Base-by-base conservation (phyloP, 2,329 filamentous ascomycete genomes). In the Botrytis hyacinthi region DNA sequence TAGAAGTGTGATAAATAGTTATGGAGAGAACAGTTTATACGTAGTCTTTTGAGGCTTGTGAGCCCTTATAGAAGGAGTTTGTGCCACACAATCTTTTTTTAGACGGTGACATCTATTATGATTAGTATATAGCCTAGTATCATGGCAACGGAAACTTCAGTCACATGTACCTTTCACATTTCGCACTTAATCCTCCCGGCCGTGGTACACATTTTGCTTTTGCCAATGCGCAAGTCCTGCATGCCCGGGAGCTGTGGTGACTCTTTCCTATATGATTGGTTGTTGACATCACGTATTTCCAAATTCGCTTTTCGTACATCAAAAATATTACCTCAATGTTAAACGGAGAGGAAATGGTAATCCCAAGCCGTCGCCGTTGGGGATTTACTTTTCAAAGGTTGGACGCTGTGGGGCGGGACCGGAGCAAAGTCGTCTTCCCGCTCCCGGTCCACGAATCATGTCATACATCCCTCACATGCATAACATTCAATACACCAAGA, bases 111-210 rank as follows among this genome's bases (percentile, higher is more conserved):
- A 72, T 68, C 71, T 72, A 51, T n/a, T 20, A 29, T 18, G 14
- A 22, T 67, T 16, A 68, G n/a, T 42, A 22, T 37, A 10, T 40
- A 26, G 22, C 7, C 3, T n/a, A 29, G 29, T 16, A 26, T 7
- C 32, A 37, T 61, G 32, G 37, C 42, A 29, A n/a, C 18, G 3
- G 26, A 46, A 6, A 9, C 51, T 10, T 16, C n/a, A 16, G n/a
- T 29, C 32, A 73, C 37, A 62, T 35, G 8, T 40, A 62, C 71
- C 71, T 61, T 73, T 73, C 71, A 44, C 71, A 73, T 73, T 73
- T 73, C 22, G 48, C 18, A 67, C 7, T 59, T 14, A 48, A 51
- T 35, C 66, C 65, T 35, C 44, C 65, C 14, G 54, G 10, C 42
- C 42, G 65, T 29, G 57, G 65, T 32, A 70, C 65, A 51, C 65